These are phyloP conservation scores for Mercurialis annua DNA, from an alignment of 345 rosid genomes.

Conservation along the genomic window DNA sequence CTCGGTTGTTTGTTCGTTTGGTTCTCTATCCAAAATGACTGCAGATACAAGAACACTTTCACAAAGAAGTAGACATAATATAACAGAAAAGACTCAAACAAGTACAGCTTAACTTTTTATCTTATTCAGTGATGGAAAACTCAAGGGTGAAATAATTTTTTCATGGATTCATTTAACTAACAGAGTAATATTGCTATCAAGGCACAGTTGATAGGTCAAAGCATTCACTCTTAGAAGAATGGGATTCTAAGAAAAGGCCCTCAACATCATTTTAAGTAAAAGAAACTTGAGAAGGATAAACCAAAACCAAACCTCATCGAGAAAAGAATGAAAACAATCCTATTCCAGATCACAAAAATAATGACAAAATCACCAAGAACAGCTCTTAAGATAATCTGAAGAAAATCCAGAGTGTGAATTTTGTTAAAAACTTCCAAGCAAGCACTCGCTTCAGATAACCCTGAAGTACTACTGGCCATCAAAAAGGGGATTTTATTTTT, in stretches of 20 bases:
- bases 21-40: constrained; percentile 88
- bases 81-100: neutral
- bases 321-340: constrained; percentile 5
- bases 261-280: neutral
- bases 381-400: neutral
- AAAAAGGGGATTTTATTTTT: neutral
- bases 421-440: neutral
- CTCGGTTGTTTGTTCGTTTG: constrained; percentile 40
- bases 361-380: neutral
- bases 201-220: neutral
- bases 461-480: neutral
- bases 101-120: neutral
- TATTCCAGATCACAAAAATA: neutral
- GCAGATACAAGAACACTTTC: constrained; percentile 29
- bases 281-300: neutral
- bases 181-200: constrained; percentile 1
- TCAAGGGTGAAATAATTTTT: neutral
- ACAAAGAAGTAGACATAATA: neutral
- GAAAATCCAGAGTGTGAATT: constrained; percentile 1
- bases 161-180: neutral
- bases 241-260: neutral
- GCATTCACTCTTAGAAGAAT: neutral
- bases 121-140: neutral
- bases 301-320: neutral
- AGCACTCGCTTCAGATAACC: neutral